Conservation (phyloP, 257 asterid genomes). For the Solanum appendiculatum region DNA sequence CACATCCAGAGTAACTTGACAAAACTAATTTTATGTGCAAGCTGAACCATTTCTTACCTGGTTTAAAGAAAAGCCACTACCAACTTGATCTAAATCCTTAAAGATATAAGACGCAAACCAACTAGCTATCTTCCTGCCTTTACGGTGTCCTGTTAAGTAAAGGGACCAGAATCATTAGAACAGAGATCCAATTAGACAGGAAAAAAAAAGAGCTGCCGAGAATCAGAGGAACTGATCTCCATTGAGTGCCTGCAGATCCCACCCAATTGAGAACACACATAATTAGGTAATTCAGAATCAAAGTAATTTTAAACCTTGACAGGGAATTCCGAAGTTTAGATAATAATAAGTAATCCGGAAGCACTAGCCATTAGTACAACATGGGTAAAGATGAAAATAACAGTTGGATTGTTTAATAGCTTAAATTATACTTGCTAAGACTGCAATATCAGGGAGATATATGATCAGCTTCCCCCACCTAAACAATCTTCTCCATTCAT, state of each 20-base stretch:
- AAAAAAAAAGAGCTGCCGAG: not conserved
- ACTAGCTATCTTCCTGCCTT: conserved; percentile 67
- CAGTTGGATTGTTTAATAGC: not conserved
- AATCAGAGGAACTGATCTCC: not conserved
- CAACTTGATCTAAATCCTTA: conserved; percentile 50
- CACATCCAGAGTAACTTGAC: not conserved
- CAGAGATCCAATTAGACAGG: not conserved
- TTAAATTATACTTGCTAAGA: not conserved
- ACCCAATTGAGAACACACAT: not conserved
- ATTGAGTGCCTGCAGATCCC: not conserved
- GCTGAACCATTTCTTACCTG: conserved; percentile 27
- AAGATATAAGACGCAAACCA: conserved; percentile 69
- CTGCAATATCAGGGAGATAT: not conserved
- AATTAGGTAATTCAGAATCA: not conserved
- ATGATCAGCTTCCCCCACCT: not conserved
- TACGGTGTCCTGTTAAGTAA: conserved; percentile 48
- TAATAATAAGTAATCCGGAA: not conserved
- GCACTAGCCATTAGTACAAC: not conserved
- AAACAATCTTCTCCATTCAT: not conserved
- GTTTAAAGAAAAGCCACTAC: conserved; percentile 22
- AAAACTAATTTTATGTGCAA: conserved; percentile 1
- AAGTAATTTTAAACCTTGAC: not conserved
- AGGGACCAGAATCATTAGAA: not conserved
- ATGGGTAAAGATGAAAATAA: not conserved
- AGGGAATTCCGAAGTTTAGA: not conserved